Conservation (phyloP, 2,329 filamentous ascomycete species). For the Ophiostoma novo-ulmi region DNA sequence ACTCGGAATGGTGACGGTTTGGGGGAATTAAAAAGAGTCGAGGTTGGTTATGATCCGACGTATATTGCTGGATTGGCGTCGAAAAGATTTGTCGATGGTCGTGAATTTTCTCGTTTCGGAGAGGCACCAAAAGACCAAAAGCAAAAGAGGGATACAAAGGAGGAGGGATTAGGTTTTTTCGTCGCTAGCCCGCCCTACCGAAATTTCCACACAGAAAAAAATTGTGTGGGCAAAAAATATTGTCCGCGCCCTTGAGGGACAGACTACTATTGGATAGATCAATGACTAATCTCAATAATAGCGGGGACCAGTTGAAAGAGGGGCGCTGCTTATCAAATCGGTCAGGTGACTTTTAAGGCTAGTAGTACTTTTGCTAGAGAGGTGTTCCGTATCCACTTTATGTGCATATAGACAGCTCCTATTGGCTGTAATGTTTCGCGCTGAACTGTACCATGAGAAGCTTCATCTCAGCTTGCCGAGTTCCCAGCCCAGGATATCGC, state of each 20-base stretch:
- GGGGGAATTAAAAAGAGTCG: slow-evolving; percentile 8
- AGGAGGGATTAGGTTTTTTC: slow-evolving; percentile 25
- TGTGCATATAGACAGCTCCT: neutral
- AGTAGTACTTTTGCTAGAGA: neutral
- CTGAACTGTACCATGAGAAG: neutral
- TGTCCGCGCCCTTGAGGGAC: slow-evolving; percentile 15
- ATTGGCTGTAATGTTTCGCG: neutral
- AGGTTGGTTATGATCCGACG: slow-evolving; percentile 13
- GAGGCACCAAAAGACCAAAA: slow-evolving; percentile 13
- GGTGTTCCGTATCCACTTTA: neutral
- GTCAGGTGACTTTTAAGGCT: neutral
- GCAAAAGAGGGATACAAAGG: neutral
- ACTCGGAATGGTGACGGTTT: slow-evolving; percentile 27
- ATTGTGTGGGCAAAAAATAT: slow-evolving; percentile 29
- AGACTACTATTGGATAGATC: neutral
- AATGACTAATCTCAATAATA: slow-evolving; percentile 14
- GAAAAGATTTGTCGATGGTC: slow-evolving; percentile 23
- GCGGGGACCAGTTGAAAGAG: neutral
- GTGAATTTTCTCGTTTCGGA: slow-evolving; percentile 21
- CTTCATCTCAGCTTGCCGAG: slow-evolving; percentile 3
- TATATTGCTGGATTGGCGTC: slow-evolving; percentile 17
- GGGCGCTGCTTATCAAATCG: neutral
- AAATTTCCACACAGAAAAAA: slow-evolving; percentile 25
- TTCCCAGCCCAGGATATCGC: neutral
- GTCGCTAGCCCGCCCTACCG: slow-evolving; percentile 18